A percentile compares a stretch with the other conserved stretches of the same genome.
Conservation (phyloP, 108 stramenopile species). For the Poteriospumella lacustris region DNA sequence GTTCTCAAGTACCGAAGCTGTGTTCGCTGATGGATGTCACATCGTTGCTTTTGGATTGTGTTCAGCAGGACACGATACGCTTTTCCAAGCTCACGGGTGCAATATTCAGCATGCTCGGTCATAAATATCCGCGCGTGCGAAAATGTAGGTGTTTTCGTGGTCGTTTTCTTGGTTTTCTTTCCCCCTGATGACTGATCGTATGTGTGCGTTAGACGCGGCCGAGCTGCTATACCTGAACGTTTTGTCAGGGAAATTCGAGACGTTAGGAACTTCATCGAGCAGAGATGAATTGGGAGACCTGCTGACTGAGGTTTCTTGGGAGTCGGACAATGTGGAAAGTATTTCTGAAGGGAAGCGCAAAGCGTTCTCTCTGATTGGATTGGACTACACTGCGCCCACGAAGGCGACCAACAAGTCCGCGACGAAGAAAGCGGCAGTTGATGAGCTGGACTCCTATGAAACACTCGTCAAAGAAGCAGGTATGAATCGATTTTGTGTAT, state of each 20-base stretch:
- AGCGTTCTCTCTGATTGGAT: conserved; percentile 29
- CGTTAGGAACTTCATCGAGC: not conserved
- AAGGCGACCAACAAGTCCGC: conserved; percentile 1
- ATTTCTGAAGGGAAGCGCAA: conserved; percentile 16
- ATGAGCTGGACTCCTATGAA: conserved; percentile 53
- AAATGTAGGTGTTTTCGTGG: conserved; percentile 27
- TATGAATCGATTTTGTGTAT: too few species aligned
- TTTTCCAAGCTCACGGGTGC: conserved; percentile 43
- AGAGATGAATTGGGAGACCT: conserved; percentile 37
- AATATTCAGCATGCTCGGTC: conserved; percentile 64
- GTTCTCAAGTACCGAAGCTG: conserved; percentile 67
- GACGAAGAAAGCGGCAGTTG: conserved; percentile 33
- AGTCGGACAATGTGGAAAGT: conserved; percentile 34
- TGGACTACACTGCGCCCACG: conserved; percentile 16
- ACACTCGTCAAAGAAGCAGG: conserved; percentile 40
- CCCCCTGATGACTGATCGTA: not conserved
- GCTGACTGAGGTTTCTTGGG: conserved; percentile 43
- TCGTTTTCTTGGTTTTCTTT: not conserved
- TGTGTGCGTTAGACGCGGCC: conserved; percentile 49
- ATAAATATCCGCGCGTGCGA: conserved; percentile 79
- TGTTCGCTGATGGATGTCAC: conserved; percentile 59
- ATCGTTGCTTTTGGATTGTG: conserved; percentile 49
- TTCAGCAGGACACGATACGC: conserved; percentile 9
- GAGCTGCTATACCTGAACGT: conserved; percentile 76
- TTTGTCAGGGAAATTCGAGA: conserved; percentile 39